phyloP scores from a whole-genome alignment of 768 basidiomycete genomes.

The Suillus brevipes region DNA sequence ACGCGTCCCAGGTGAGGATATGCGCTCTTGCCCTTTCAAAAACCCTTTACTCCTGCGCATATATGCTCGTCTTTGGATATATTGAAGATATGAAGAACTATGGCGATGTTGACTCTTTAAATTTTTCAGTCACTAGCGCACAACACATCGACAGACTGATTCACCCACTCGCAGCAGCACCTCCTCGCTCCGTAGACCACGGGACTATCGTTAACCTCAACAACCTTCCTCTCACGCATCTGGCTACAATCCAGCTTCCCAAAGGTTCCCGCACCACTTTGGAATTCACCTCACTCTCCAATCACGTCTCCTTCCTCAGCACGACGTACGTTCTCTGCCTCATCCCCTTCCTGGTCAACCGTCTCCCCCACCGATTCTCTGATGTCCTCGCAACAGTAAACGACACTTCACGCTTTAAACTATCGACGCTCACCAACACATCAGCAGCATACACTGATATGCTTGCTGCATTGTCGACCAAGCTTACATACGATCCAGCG shows the following conservation, averaged over 20 bases:
- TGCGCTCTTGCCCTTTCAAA: not conserved
- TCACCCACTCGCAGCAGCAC: slow-evolving; percentile 6
- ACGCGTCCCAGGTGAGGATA: slow-evolving; percentile 22
- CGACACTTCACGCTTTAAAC: slow-evolving; percentile 22
- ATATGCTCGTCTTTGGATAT: not conserved
- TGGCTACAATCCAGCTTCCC: slow-evolving; percentile 13
- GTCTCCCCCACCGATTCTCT: slow-evolving; percentile 36
- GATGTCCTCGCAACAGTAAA: slow-evolving; percentile 37
- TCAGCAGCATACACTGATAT: slow-evolving; percentile 34
- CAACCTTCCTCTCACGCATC: slow-evolving; percentile 11
- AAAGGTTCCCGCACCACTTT: slow-evolving; percentile 24
- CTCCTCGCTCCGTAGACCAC: slow-evolving; percentile 2
- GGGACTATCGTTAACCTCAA: slow-evolving; percentile 26
- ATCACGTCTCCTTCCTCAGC: slow-evolving; percentile 35
- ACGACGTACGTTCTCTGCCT: slow-evolving; percentile 41
- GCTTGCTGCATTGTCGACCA: slow-evolving; percentile 13
- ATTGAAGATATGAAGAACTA: not conserved
- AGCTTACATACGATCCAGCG: slow-evolving; percentile 12
- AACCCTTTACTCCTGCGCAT: not conserved
- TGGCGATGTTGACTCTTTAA: not conserved
- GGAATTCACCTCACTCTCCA: slow-evolving; percentile 42
- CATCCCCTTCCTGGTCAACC: slow-evolving; percentile 43
- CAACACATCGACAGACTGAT: slow-evolving; percentile 16
- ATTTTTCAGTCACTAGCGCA: slow-evolving; percentile 1
- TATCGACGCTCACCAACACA: slow-evolving; percentile 41